phyloP scores from a whole-genome alignment of 2,329 filamentous ascomycete species.

The Penicillium sp. region DNA sequence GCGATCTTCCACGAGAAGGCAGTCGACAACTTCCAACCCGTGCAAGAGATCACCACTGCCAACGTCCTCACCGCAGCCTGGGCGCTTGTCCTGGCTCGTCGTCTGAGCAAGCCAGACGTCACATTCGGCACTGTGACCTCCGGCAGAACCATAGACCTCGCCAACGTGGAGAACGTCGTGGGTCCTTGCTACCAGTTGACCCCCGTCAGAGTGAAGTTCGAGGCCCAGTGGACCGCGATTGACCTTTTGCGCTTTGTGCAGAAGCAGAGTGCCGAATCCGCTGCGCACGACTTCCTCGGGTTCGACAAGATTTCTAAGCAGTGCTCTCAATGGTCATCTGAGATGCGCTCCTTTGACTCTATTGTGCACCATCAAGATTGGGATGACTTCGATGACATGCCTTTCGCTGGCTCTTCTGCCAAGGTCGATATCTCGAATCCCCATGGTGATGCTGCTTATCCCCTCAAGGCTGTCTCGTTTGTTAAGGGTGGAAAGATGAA shows the following conservation, averaged over 20 bases:
- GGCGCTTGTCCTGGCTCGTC: conserved; percentile 60
- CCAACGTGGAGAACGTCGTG: conserved; percentile 55
- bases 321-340: conserved; percentile 49
- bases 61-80: conserved; percentile 64
- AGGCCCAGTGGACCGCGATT: conserved; percentile 47
- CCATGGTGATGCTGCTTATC: conserved; percentile 49
- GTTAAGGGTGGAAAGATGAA: conserved; percentile 62
- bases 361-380: conserved; percentile 61
- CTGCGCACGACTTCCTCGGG: conserved; percentile 55
- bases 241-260: conserved; percentile 55
- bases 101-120: conserved; percentile 53
- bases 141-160: conserved; percentile 59
- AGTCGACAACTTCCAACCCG: conserved; percentile 45
- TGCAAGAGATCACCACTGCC: conserved; percentile 58
- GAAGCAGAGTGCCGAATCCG: conserved; percentile 54
- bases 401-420: conserved; percentile 35
- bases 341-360: conserved; percentile 53
- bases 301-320: conserved; percentile 51
- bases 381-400: conserved; percentile 59
- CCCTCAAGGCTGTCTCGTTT: conserved; percentile 43
- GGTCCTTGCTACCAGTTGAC: conserved; percentile 60
- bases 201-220: conserved; percentile 59
- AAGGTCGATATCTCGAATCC: conserved; percentile 62
- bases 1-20: conserved; percentile 25
- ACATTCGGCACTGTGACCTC: conserved; percentile 65